Percentiles rank a stretch among this genome's conserved stretches.
These are phyloP conservation scores for Lentinula sp. DNA, from an alignment of 768 basidiomycete genomes.

Conservation along the genomic window DNA sequence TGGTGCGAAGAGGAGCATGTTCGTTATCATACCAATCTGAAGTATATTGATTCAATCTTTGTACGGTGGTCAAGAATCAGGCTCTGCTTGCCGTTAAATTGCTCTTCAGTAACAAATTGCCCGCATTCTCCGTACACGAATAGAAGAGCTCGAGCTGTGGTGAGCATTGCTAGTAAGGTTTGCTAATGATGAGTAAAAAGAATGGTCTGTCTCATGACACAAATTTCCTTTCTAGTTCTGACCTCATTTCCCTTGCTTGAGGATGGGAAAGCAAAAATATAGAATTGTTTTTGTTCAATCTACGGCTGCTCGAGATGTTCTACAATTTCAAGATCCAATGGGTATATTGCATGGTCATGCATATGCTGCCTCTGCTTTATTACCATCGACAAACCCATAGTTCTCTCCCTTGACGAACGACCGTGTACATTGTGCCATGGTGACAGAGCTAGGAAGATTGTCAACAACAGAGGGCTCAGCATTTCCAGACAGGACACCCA, in stretches of 20 bases:
- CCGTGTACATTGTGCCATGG: constrained; percentile 92
- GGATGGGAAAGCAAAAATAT: not conserved
- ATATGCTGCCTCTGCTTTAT: constrained; percentile 37
- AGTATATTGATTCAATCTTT: not conserved
- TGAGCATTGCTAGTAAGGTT: not conserved
- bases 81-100: constrained; percentile 23
- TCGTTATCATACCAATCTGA: constrained; percentile 33
- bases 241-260: not conserved
- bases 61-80: not conserved
- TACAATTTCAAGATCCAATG: not conserved
- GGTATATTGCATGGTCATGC: constrained; percentile 21
- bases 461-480: not conserved
- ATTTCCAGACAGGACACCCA: constrained; percentile 35
- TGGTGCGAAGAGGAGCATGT: constrained; percentile 23
- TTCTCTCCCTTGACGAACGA: constrained; percentile 77
- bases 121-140: constrained; percentile 17
- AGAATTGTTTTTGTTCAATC: not conserved
- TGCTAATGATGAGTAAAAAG: not conserved
- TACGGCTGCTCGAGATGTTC: not conserved
- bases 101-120: constrained; percentile 19
- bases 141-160: not conserved
- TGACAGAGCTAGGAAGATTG: constrained; percentile 59
- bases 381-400: constrained; percentile 45
- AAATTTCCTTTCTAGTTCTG: not conserved
- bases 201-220: not conserved